A percentile compares a stretch with the other conserved stretches of the same genome.
phyloP scores from a whole-genome alignment of 2,329 filamentous ascomycete genomes.

The Alternaria incomplexa region DNA sequence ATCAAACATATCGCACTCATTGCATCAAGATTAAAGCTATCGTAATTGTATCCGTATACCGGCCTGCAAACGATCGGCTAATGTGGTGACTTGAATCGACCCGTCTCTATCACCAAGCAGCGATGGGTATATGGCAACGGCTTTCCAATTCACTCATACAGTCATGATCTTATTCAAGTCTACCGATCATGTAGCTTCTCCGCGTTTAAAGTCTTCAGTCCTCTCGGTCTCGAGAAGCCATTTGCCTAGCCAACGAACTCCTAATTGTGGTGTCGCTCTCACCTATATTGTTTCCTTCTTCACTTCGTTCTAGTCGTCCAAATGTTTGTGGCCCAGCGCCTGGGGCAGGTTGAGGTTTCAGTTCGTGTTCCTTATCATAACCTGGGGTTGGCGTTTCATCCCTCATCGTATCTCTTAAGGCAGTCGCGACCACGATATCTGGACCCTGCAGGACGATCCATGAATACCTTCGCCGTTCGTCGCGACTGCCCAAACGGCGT shows the following conservation, averaged over 20 bases:
- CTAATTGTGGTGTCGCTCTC: background rate
- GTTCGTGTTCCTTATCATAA: slow-evolving; percentile 21
- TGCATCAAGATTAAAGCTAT: background rate
- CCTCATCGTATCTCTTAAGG: slow-evolving; percentile 20
- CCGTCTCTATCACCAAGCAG: background rate
- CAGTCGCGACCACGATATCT: slow-evolving; percentile 6
- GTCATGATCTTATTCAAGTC: background rate
- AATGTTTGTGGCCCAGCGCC: slow-evolving; percentile 7
- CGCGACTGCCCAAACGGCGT: slow-evolving; percentile 18
- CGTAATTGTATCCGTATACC: background rate
- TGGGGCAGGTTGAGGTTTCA: slow-evolving; percentile 30
- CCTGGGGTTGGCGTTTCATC: slow-evolving; percentile 23
- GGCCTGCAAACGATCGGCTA: background rate
- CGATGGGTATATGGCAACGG: background rate
- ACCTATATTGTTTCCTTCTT: background rate
- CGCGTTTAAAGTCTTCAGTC: background rate
- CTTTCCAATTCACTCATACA: background rate
- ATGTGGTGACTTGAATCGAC: background rate
- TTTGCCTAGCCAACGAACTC: background rate
- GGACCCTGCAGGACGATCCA: slow-evolving; percentile 10
- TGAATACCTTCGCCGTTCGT: slow-evolving; percentile 4
- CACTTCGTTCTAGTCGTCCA: background rate
- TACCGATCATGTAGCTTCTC: background rate
- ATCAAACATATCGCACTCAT: background rate
- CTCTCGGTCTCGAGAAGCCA: background rate